Conservation (phyloP, 2,329 filamentous ascomycete genomes). For the Diaporthe ilicicola region DNA sequence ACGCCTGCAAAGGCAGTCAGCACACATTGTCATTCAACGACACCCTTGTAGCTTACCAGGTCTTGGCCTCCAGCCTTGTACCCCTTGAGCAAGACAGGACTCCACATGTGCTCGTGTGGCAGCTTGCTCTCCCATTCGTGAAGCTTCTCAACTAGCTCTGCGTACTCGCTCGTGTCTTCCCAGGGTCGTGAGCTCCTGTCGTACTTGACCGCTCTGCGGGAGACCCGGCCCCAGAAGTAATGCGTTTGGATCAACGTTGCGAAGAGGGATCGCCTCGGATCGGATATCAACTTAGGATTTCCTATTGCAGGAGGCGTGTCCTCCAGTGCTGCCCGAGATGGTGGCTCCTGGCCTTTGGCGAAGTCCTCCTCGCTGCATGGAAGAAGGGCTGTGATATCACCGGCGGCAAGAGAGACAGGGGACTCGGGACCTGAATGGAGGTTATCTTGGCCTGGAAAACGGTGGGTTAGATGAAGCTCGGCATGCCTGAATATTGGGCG, state of each 20-base stretch:
- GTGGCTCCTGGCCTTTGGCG: conserved; percentile 54
- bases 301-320: conserved; percentile 59
- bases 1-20: conserved; percentile 49
- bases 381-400: conserved; percentile 63
- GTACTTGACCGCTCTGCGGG: conserved; percentile 56
- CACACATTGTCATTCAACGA: not conserved
- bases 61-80: conserved; percentile 60
- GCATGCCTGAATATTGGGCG: not conserved
- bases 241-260: conserved; percentile 64
- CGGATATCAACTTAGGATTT: conserved; percentile 52
- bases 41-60: conserved; percentile 47
- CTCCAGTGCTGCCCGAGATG: conserved; percentile 60
- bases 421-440: conserved; percentile 62
- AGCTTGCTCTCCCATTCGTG: conserved; percentile 58
- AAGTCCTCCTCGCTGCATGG: conserved; percentile 64
- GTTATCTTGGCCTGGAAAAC: conserved; percentile 57
- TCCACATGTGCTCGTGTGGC: conserved; percentile 58
- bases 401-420: conserved; percentile 58
- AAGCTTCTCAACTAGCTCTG: conserved; percentile 52
- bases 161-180: conserved; percentile 58
- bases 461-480: conserved; percentile 1
- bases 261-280: conserved; percentile 60
- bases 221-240: conserved; percentile 62
- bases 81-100: conserved; percentile 49
- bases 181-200: conserved; percentile 54